Conservation (phyloP, 495 filamentous ascomycete genomes). For the Neurospora terricola region DNA sequence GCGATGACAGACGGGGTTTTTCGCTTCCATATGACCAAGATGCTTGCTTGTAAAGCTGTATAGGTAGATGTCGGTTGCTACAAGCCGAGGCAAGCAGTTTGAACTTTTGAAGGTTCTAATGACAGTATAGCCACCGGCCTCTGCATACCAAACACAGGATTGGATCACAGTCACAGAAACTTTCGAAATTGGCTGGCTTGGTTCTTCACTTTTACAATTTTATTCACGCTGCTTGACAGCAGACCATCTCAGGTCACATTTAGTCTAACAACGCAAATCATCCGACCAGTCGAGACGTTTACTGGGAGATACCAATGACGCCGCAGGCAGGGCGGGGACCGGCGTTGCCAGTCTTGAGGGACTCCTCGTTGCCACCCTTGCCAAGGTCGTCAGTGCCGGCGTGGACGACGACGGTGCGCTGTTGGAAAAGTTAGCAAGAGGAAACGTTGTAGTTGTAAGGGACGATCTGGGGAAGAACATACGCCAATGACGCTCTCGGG, state of each 20-base stretch:
- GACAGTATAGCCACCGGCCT: not conserved
- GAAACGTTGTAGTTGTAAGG: not conserved
- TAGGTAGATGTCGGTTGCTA: not conserved
- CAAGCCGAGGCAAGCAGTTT: not conserved
- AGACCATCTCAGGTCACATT: not conserved
- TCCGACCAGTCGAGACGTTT: constrained; percentile 11
- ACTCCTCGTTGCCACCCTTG: constrained; percentile 79
- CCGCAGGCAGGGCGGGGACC: constrained; percentile 88
- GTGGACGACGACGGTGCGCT: constrained; percentile 94
- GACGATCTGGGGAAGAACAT: constrained; percentile 29
- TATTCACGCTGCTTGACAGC: not conserved
- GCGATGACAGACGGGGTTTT: not conserved
- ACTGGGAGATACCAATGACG: constrained; percentile 80
- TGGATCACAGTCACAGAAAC: not conserved
- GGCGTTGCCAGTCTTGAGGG: constrained; percentile 95
- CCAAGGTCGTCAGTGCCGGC: constrained; percentile 92
- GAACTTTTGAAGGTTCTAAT: not conserved
- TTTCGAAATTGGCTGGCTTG: no score
- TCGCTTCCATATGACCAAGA: not conserved
- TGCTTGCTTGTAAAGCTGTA: not conserved
- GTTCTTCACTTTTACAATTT: not conserved
- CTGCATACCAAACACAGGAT: not conserved
- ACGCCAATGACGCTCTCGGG: constrained; percentile 92
- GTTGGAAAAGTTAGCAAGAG: constrained; percentile 9
- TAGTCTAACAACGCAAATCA: not conserved